Conservation (phyloP, 441 rosid species). For the Adansonia rubrostipa region DNA sequence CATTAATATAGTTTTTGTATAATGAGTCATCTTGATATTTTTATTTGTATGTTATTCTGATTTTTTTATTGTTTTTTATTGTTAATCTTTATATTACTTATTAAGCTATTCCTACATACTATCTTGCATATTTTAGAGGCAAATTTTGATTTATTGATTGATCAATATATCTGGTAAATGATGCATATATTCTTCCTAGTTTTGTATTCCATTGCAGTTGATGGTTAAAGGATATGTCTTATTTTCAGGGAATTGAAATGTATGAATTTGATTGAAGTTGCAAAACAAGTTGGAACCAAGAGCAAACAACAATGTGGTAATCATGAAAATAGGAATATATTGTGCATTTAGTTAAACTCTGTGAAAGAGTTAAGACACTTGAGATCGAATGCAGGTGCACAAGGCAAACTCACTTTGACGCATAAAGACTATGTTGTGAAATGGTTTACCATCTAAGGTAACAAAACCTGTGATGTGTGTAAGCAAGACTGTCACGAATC, state of each 20-base stretch:
- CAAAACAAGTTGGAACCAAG: slow-evolving; percentile 87
- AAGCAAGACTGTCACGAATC: no score
- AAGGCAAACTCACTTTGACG: no score
- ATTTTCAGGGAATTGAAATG: slow-evolving; percentile 82
- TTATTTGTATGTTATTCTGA: no score
- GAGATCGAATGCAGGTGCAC: no score
- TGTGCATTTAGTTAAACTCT: no score
- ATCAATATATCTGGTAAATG: background rate
- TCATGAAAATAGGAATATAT: slow-evolving; percentile 32
- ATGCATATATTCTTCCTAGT: slow-evolving; percentile 19
- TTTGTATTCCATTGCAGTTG: slow-evolving; percentile 31
- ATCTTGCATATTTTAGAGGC: slow-evolving; percentile 1
- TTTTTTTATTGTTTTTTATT: no score
- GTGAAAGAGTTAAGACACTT: no score
- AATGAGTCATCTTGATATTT: no score
- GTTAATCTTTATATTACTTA: slow-evolving; percentile 52
- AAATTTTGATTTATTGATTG: background rate
- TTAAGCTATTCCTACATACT: slow-evolving; percentile 62
- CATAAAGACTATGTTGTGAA: no score
- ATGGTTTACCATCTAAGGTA: no score
- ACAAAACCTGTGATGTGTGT: no score
- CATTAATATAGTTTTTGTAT: no score
- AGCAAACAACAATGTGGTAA: slow-evolving; percentile 71
- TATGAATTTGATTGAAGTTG: slow-evolving; percentile 95
- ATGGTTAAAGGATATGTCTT: slow-evolving; percentile 34